A percentile compares a stretch with the other conserved stretches of the same genome.
These are phyloP conservation scores for Thinopyrum obtusiflorum DNA, from an alignment of 202 grass and related monocot species.

Conservation along the genomic window DNA sequence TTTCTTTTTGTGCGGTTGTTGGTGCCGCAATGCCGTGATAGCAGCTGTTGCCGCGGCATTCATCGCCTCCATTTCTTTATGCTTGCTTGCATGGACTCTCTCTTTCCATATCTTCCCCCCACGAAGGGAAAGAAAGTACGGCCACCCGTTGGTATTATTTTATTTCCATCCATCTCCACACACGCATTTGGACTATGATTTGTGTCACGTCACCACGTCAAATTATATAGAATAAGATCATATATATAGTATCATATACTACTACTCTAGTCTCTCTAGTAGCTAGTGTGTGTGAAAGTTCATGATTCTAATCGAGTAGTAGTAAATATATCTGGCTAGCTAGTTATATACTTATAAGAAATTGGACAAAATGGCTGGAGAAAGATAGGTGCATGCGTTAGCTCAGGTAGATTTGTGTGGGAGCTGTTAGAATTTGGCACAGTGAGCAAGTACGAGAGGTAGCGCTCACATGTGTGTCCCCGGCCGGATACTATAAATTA, in stretches of 20 bases:
- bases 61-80: constrained; percentile 49
- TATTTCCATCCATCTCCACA: background rate
- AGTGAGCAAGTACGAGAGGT: constrained; percentile 33
- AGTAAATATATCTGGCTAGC: too few species aligned
- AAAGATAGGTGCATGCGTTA: background rate
- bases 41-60: constrained; percentile 42
- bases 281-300: background rate
- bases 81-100: constrained; percentile 6
- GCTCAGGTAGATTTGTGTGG: background rate
- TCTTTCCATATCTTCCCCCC: constrained; percentile 42
- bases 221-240: background rate
- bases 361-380: background rate
- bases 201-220: constrained; percentile 1
- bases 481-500: constrained; percentile 20
- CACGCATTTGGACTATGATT: background rate
- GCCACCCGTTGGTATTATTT: background rate
- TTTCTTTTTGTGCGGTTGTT: constrained; percentile 66
- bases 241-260: background rate
- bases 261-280: background rate
- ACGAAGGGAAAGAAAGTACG: constrained; percentile 49
- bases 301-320: background rate
- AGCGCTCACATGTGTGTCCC: constrained; percentile 10
- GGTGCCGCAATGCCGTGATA: constrained; percentile 23
- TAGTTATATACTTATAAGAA: too few species aligned
- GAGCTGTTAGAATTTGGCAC: constrained; percentile 32